Conservation (phyloP, 139 green algal species). For the Chlamydomonas asymmetrica region DNA sequence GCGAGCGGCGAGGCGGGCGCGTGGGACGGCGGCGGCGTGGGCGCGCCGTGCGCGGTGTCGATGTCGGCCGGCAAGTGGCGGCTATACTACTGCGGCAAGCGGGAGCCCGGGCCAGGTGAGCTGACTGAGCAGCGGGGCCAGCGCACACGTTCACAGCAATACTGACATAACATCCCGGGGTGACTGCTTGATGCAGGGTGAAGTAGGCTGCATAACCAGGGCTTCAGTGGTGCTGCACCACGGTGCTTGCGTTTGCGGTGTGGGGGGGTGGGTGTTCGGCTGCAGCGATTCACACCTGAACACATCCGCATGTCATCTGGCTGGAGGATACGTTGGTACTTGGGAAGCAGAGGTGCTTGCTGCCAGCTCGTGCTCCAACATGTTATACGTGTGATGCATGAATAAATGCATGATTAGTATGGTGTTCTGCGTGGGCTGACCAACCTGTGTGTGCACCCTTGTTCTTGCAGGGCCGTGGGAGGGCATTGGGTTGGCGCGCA, state of each 20-base stretch:
- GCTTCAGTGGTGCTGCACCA: too few species aligned
- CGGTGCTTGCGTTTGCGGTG: too few species aligned
- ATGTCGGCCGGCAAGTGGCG: conserved; percentile 78
- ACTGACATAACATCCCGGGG: neutral
- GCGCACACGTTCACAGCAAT: neutral
- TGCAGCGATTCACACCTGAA: too few species aligned
- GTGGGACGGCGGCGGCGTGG: conserved; percentile 84
- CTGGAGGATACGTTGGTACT: neutral
- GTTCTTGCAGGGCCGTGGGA: conserved; percentile 39
- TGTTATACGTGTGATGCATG: too few species aligned
- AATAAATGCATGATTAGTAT: neutral
- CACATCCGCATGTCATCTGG: too few species aligned
- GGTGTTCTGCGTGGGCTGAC: neutral
- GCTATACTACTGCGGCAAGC: conserved; percentile 78
- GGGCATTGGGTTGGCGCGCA: conserved; percentile 60
- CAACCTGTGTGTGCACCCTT: neutral
- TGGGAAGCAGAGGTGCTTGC: neutral
- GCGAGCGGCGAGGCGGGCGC: neutral
- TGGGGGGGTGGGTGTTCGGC: too few species aligned
- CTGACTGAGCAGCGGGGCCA: neutral
- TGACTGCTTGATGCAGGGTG: neutral
- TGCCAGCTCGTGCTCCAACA: neutral
- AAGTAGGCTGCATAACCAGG: neutral
- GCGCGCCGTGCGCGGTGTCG: conserved; percentile 76
- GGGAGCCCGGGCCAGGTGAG: conserved; percentile 10